Evolutionary conservation across 805 yeast species (phyloP).

Genomic region (Ogataea pini): DNA sequence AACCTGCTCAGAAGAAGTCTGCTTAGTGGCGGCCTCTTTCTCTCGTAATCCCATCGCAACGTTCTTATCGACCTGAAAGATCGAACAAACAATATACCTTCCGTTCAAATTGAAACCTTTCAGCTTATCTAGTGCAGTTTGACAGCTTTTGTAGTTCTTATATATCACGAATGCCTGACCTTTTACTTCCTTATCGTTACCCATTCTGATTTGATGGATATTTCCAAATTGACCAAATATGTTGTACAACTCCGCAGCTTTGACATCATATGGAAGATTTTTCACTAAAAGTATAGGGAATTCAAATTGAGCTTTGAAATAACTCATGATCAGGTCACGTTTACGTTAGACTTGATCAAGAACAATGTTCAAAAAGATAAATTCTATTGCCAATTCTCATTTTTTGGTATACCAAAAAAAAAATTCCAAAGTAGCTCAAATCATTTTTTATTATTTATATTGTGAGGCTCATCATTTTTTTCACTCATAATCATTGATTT

Average conservation of each 20-base stretch:
- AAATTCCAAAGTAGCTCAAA: too few species aligned
- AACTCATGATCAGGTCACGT: too few species aligned
- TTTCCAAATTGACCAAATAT: constrained; percentile 57
- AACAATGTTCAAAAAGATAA: background rate
- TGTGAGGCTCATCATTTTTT: too few species aligned
- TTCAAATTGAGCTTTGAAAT: constrained; percentile 24
- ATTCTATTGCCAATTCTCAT: background rate
- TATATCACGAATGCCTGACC: constrained; percentile 60
- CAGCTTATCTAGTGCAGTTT: constrained; percentile 52
- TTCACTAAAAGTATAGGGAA: constrained; percentile 49
- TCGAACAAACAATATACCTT: constrained; percentile 54
- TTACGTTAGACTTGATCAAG: too few species aligned
- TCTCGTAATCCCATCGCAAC: constrained; percentile 26
- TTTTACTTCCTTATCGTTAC: constrained; percentile 38
- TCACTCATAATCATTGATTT: too few species aligned
- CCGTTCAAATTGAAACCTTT: constrained; percentile 62
- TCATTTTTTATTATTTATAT: too few species aligned
- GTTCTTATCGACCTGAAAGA: constrained; percentile 46
- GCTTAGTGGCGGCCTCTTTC: background rate
- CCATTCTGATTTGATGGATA: constrained; percentile 53
- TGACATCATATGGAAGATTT: constrained; percentile 55
- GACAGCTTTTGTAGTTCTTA: constrained; percentile 48
- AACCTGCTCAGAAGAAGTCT: too few species aligned
- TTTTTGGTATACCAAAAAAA: too few species aligned
- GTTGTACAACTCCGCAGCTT: constrained; percentile 48